Evolutionary conservation across 495 filamentous ascomycete genomes (phyloP).

Genomic region (Podospora didyma): DNA sequence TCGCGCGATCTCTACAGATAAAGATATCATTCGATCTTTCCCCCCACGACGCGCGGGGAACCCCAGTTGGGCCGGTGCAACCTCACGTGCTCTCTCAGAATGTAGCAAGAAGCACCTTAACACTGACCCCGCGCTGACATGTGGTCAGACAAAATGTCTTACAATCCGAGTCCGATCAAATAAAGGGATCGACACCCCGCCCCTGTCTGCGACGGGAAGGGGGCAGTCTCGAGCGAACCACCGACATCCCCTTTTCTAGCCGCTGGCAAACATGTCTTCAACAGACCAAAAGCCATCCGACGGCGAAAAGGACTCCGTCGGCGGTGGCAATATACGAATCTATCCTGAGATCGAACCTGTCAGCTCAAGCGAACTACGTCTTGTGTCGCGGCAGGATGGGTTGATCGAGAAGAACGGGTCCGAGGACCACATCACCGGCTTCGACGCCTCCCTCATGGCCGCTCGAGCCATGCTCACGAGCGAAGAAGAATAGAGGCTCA

Average conservation of each 20-base stretch:
- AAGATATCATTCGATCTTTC: constrained; percentile 2
- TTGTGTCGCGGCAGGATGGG: not conserved
- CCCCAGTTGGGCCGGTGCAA: not conserved
- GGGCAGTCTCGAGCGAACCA: no score
- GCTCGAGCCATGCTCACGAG: constrained; percentile 21
- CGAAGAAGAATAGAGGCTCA: constrained; percentile 40
- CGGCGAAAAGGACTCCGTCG: no score
- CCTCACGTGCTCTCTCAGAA: no score
- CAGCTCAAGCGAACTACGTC: not conserved
- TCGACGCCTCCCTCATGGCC: constrained; percentile 2
- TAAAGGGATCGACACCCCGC: no score
- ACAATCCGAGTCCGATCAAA: not conserved
- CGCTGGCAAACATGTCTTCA: not conserved
- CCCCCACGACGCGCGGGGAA: no score
- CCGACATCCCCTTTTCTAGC: no score
- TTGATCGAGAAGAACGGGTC: not conserved
- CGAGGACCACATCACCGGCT: not conserved
- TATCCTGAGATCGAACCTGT: not conserved
- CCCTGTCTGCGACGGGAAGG: no score
- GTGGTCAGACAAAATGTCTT: no score
- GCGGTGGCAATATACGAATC: no score
- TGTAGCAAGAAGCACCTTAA: no score
- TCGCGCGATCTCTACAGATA: not conserved
- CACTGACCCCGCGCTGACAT: no score
- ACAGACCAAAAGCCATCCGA: not conserved